A percentile compares a stretch with the other conserved stretches of the same genome.
phyloP scores from a whole-genome alignment of 2,329 filamentous ascomycete species.

The Fusarium solani-melongenae region DNA sequence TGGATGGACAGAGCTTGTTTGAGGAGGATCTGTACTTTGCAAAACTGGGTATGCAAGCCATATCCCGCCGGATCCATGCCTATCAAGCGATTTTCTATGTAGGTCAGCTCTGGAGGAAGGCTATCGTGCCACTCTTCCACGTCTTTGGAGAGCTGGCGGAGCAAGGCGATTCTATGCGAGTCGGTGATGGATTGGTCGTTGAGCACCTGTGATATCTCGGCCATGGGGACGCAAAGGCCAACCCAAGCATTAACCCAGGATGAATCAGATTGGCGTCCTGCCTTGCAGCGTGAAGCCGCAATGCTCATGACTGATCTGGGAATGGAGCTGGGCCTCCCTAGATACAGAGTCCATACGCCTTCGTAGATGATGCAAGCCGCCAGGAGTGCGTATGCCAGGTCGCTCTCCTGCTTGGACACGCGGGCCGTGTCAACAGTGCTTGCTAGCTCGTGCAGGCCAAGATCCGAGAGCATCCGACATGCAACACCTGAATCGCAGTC shows the following conservation, averaged over 20 bases:
- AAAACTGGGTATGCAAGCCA: slow-evolving; percentile 17
- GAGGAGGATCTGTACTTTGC: slow-evolving; percentile 23
- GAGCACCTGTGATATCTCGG: slow-evolving; percentile 11
- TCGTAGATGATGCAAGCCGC: slow-evolving; percentile 18
- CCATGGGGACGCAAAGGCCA: slow-evolving; percentile 16
- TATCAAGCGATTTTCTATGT: slow-evolving; percentile 3
- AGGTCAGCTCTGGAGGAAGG: slow-evolving; percentile 13
- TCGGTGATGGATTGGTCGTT: slow-evolving; percentile 4
- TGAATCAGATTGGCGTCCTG: slow-evolving; percentile 6
- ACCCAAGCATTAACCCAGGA: slow-evolving; percentile 19
- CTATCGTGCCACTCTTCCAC: slow-evolving; percentile 19
- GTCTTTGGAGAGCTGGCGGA: slow-evolving; percentile 1
- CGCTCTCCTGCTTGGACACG: neutral
- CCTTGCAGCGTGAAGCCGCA: slow-evolving; percentile 3
- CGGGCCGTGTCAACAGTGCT: neutral
- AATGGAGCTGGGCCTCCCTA: slow-evolving; percentile 23
- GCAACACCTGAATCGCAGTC: slow-evolving; percentile 8
- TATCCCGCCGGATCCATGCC: slow-evolving; percentile 18
- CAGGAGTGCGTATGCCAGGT: slow-evolving; percentile 14
- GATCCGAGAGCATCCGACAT: slow-evolving; percentile 21
- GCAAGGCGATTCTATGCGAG: neutral
- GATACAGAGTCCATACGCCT: slow-evolving; percentile 19
- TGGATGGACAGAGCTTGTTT: neutral
- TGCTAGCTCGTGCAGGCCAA: slow-evolving; percentile 19
- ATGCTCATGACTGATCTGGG: slow-evolving; percentile 7